Base-by-base conservation (phyloP, 1,284 basidiomycete genomes). In the Trametes hirsuta region DNA sequence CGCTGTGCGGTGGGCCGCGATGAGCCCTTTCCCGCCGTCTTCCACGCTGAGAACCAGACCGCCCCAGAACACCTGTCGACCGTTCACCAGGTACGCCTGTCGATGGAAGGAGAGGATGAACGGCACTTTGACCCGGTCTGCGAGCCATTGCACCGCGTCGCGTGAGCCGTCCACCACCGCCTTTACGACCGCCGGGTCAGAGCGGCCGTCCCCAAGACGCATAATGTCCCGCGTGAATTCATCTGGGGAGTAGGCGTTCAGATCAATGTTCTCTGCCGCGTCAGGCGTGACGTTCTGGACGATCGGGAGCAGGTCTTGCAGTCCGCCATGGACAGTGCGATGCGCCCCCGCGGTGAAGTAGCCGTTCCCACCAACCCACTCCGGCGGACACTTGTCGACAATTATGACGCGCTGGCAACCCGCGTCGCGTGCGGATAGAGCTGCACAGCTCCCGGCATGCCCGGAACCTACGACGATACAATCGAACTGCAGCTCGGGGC, bases 281-380 rank as follows among this genome's bases (percentile, higher is more conserved):
- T 80, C 77, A 6, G 77, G 63, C 0, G 79, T 69, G 47, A 80
- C 81, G 64, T 84, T 83, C 51, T 68, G 71, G 22, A 88, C 81
- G 59, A 88, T 69, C 1, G 81, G 74, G 21, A 87, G 77, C 42
- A 89, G 78, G 70, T 88, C 86, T 2, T 71, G 60, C 11, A 89
- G 75, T 0, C 87, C 87, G 12, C 66, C 72, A 65, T 89, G 87
- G 3, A 80, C 83, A 15, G 83, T 87, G 52, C 87, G 82, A 66
- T 84, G 78, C 2, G 85, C 85, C 18, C 87, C 87, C 24, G 87
- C 86, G 21, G 87, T 88, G 74, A 89, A 90, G 72, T 81, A 88
- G 11, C 86, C 84, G 66, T 90, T 90, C 12, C 87, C 88, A 12
- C 88, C 88, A 8, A 73, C 80, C 87, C 86, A 88, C 59, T 82